Percentiles rank a stretch among this genome's conserved stretches.
These are phyloP conservation scores for Gigaspora rosea DNA, from an alignment of 192 early-diverging fungal genomes.

Conservation along the genomic window DNA sequence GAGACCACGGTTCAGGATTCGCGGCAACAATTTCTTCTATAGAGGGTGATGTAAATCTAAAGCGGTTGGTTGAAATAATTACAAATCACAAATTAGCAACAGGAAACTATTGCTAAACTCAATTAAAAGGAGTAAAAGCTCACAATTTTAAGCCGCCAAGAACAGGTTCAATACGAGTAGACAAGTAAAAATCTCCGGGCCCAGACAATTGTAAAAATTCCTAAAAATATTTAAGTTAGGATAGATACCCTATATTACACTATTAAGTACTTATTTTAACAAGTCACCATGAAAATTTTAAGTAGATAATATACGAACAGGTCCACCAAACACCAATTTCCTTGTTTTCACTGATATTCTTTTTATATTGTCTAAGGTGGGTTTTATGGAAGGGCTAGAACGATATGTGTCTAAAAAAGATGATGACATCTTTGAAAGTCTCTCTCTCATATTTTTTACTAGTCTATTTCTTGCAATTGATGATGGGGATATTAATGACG, in stretches of 20 bases:
- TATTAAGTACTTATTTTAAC: not conserved
- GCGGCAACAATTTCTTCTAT: constrained; percentile 31
- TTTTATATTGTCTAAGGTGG: constrained; percentile 37
- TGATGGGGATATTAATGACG: constrained; percentile 40
- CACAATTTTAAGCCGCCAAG: constrained; percentile 18
- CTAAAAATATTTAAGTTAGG: constrained; percentile 26
- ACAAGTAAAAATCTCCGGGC: constrained; percentile 65
- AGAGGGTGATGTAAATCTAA: constrained; percentile 25
- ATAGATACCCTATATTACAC: not conserved
- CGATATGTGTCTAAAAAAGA: constrained; percentile 4
- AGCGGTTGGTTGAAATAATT: not conserved
- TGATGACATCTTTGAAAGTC: not conserved
- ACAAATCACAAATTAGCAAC: too few relatives aligned
- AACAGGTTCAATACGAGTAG: constrained; percentile 48
- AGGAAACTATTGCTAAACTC: not conserved
- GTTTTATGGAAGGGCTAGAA: constrained; percentile 42
- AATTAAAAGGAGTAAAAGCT: not conserved
- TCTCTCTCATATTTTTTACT: not conserved
- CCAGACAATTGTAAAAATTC: constrained; percentile 60
- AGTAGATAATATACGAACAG: constrained; percentile 35
- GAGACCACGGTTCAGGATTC: not conserved
- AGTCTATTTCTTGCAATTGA: constrained; percentile 20
- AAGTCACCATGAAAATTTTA: too few relatives aligned
- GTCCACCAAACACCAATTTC: constrained; percentile 42
- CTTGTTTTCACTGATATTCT: constrained; percentile 32